Evolutionary conservation across 257 asterid species (phyloP).

Genomic region (Ballota nigra): DNA sequence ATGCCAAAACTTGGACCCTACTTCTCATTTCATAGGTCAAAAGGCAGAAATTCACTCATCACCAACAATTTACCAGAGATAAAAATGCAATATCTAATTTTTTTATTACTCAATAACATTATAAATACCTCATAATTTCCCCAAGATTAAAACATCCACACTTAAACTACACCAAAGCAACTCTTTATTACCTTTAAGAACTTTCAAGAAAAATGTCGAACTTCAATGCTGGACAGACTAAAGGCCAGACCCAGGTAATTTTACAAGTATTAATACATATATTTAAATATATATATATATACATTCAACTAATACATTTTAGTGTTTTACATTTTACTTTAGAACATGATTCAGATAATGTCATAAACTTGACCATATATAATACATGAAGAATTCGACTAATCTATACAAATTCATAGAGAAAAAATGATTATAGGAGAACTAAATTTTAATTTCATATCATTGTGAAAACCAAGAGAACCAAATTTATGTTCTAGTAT

Average conservation of each 20-base stretch:
- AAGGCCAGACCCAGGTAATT: constrained; percentile 39
- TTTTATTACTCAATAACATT: not conserved
- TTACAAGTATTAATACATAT: not conserved
- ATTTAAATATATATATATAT: no score
- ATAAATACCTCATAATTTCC: constrained; percentile 23
- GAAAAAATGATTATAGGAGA: no score
- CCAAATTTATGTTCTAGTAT: no score
- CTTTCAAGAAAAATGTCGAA: constrained; percentile 42
- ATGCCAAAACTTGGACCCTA: not conserved
- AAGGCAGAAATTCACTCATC: constrained; percentile 34
- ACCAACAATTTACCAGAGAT: constrained; percentile 16
- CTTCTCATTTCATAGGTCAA: constrained; percentile 15
- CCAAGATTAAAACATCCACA: not conserved
- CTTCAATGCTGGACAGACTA: constrained; percentile 49
- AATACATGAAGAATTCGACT: no score
- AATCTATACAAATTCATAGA: no score
- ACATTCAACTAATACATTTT: no score
- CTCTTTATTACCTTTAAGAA: not conserved
- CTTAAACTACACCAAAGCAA: not conserved
- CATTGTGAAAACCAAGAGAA: no score
- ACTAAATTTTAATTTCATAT: no score
- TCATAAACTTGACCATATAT: no score
- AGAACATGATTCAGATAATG: no score
- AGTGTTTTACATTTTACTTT: no score
- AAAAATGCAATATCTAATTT: not conserved